phyloP scores from a whole-genome alignment of 2,329 filamentous ascomycete genomes.

The Rachicladosporium sp. region DNA sequence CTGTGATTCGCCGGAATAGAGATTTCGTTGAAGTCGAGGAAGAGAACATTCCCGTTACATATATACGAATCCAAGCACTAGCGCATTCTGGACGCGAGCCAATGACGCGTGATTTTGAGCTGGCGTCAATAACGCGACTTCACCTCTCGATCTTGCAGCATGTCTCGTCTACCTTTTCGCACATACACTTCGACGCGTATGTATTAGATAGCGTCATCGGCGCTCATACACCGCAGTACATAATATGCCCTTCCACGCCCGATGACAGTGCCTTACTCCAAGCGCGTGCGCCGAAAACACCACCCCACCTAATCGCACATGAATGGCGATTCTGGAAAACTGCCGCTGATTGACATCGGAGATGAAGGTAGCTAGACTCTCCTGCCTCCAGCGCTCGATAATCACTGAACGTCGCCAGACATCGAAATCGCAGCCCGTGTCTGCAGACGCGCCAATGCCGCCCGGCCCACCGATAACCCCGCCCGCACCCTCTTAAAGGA shows the following conservation, averaged over 20 bases:
- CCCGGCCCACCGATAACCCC: slow-evolving; percentile 53
- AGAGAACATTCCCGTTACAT: too few relatives aligned
- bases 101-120: too few relatives aligned
- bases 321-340: slow-evolving; percentile 17
- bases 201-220: not conserved
- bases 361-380: slow-evolving; percentile 24
- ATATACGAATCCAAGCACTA: too few relatives aligned
- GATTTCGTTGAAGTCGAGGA: too few relatives aligned
- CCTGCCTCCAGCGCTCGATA: too few relatives aligned
- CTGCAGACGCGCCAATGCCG: slow-evolving; percentile 48
- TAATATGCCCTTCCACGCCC: slow-evolving; percentile 10
- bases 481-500: slow-evolving; percentile 62
- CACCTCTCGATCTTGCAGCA: too few relatives aligned
- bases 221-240: too few relatives aligned
- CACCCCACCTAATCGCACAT: slow-evolving; percentile 14
- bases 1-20: too few relatives aligned
- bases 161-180: not conserved
- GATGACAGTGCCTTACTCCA: slow-evolving; percentile 24
- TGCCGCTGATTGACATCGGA: slow-evolving; percentile 28
- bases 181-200: not conserved
- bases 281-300: slow-evolving; percentile 23
- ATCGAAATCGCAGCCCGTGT: slow-evolving; percentile 68
- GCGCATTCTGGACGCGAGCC: too few relatives aligned
- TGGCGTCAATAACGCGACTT: too few relatives aligned
- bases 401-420: slow-evolving; percentile 38